Base-by-base conservation (phyloP, 108 stramenopile genomes). In the Cyclotella atomus region DNA sequence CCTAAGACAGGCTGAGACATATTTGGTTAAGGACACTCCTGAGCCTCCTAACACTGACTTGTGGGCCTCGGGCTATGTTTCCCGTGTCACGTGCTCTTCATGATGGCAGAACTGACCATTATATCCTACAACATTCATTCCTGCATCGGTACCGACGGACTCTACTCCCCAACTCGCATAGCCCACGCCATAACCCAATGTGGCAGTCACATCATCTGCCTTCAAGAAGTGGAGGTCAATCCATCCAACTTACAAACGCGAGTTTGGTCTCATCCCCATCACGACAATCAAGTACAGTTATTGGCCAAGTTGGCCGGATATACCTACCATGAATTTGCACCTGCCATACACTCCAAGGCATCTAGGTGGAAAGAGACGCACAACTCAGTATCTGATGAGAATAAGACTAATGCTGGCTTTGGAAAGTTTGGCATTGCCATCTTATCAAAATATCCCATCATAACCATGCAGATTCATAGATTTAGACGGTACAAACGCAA, bases 181-280 rank as follows among this genome's bases (percentile, higher is more conserved):
- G 47, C 65, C 28, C 1, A n/a, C 29, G 46, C 34, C 25, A 66
- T 66, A 4, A 9, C 20, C 8, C 20, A 70, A 28, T 24, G 20
- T n/a, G 52, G 76, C 30, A 46, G 84, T 12, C 83, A 86, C 33
- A 55, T 88, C 49, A 54, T 88, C 19, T 88, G 88, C 69, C 57
- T 88, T 19, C 88, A 88, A 83, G 88, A 88, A 80, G 85, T 84
- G 20, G 77, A 86, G 61, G 70, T 84, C 2, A 72, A 75, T 56
- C 6, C 73, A 20, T 14, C 10, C 20, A 41, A 30, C 24, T 5
- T 52, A 52, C 45, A 49, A 27, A 66, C 45, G 16, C 47, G 65
- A 17, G n/a, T 66, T 8, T 66, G 65, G 65, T 66, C 65, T 32
- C 19, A 27, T 16, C 9, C 4, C 27, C 65, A 66, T 49, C 27